These are phyloP conservation scores for Artemisia annua DNA, from an alignment of 129 eudicot genomes.

Conservation along the genomic window DNA sequence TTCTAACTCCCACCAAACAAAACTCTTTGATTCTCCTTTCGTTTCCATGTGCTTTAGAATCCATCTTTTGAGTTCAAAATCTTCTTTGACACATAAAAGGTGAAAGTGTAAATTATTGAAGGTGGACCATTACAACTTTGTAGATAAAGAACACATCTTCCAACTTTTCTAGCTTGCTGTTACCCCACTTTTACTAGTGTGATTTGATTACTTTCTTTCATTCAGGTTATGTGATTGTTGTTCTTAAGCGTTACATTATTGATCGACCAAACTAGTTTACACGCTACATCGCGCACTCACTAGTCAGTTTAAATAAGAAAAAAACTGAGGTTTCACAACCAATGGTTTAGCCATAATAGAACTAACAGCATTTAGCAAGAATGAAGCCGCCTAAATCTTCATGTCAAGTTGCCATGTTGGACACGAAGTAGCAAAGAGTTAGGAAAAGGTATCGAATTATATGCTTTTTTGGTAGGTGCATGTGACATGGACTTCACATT, in stretches of 20 bases:
- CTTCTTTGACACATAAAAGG: slow-evolving; percentile 29
- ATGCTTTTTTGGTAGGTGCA: neutral
- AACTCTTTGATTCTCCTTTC: slow-evolving; percentile 33
- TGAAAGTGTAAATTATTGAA: slow-evolving; percentile 28
- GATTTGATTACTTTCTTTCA: slow-evolving; percentile 31
- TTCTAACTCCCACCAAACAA: slow-evolving; percentile 17
- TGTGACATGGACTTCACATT: too few relatives aligned
- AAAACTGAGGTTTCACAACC: neutral
- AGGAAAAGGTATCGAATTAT: slow-evolving; percentile 22
- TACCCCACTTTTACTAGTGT: slow-evolving; percentile 27
- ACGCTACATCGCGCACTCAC: too few relatives aligned
- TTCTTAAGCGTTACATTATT: neutral
- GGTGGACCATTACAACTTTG: slow-evolving; percentile 35
- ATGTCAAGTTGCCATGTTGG: too few relatives aligned
- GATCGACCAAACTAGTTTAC: neutral
- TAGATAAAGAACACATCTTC: slow-evolving; percentile 21
- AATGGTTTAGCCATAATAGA: neutral
- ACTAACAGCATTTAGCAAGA: neutral
- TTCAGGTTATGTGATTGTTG: slow-evolving; percentile 15
- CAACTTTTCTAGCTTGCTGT: slow-evolving; percentile 8
- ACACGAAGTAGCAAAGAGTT: neutral
- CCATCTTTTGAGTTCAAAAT: slow-evolving; percentile 35
- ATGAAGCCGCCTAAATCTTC: neutral
- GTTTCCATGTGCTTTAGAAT: slow-evolving; percentile 32
- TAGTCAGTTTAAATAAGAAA: neutral